A percentile compares a stretch with the other conserved stretches of the same genome.
Conservation (phyloP, 768 basidiomycete species). For the Hortiboletus campestris region DNA sequence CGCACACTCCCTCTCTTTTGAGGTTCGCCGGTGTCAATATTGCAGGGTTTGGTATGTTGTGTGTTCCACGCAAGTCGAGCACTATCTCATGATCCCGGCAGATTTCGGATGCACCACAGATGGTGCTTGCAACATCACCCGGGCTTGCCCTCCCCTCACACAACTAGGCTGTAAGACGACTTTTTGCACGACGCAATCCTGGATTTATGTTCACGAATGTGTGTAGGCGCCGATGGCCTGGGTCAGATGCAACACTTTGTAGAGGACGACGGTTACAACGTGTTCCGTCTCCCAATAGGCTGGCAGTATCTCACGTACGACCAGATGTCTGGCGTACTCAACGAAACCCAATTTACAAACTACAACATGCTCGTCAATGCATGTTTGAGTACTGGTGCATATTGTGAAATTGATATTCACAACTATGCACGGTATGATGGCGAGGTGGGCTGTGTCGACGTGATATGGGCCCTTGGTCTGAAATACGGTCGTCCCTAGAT, state of each 20-base stretch:
- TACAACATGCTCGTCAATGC: constrained; percentile 46
- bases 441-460: constrained; percentile 24
- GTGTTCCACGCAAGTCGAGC: background rate
- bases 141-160: constrained; percentile 44
- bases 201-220: background rate
- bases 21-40: constrained; percentile 50
- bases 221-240: constrained; percentile 10
- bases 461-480: background rate
- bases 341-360: constrained; percentile 42
- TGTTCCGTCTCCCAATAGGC: constrained; percentile 58
- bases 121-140: constrained; percentile 40
- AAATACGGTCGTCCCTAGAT: constrained; percentile 33
- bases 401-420: constrained; percentile 57
- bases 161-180: constrained; percentile 39
- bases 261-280: constrained; percentile 50
- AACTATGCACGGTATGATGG: constrained; percentile 61
- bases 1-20: constrained; percentile 23
- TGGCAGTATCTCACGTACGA: constrained; percentile 54
- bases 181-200: background rate
- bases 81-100: background rate
- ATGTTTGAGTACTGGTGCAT: constrained; percentile 48
- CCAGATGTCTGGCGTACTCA: constrained; percentile 39
- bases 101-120: constrained; percentile 50
- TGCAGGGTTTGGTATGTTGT: constrained; percentile 42
- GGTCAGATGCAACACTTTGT: constrained; percentile 67